phyloP scores from a whole-genome alignment of 768 basidiomycete genomes.

The Russula abietina region DNA sequence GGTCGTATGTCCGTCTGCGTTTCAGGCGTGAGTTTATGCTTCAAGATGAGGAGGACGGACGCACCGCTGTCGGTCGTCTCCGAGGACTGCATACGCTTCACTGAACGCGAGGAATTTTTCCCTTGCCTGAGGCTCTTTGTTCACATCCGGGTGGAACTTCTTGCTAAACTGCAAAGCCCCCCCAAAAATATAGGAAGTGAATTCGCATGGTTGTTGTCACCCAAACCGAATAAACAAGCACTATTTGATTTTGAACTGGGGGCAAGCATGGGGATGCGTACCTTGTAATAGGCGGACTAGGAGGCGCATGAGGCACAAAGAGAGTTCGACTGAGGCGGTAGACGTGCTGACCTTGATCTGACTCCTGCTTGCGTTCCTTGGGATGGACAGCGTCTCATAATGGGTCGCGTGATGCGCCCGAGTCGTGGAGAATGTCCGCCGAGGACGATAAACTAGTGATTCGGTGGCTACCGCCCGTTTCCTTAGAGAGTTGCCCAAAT shows the following conservation, averaged over 20 bases:
- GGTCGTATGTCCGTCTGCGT: conserved; percentile 34
- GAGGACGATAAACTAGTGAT: background rate
- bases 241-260: background rate
- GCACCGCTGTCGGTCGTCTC: conserved; percentile 43
- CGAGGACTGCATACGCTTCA: conserved; percentile 43
- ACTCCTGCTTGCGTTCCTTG: conserved; percentile 31
- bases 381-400: conserved; percentile 35
- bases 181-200: no score
- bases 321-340: background rate
- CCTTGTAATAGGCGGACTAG: conserved; percentile 37
- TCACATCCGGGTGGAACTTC: conserved; percentile 41
- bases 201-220: no score
- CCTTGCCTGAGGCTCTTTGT: conserved; percentile 35
- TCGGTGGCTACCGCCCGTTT: background rate
- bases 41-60: background rate
- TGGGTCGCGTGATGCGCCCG: conserved; percentile 24
- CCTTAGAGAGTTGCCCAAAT: background rate
- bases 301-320: background rate
- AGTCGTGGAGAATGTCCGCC: conserved; percentile 11
- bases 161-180: conserved; percentile 44
- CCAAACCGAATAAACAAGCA: no score
- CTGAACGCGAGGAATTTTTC: conserved; percentile 42
- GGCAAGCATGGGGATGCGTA: conserved; percentile 15
- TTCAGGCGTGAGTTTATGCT: background rate
- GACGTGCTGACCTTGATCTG: conserved; percentile 34